phyloP scores from a whole-genome alignment of 805 yeast genomes.

The Lachancea meyersii region DNA sequence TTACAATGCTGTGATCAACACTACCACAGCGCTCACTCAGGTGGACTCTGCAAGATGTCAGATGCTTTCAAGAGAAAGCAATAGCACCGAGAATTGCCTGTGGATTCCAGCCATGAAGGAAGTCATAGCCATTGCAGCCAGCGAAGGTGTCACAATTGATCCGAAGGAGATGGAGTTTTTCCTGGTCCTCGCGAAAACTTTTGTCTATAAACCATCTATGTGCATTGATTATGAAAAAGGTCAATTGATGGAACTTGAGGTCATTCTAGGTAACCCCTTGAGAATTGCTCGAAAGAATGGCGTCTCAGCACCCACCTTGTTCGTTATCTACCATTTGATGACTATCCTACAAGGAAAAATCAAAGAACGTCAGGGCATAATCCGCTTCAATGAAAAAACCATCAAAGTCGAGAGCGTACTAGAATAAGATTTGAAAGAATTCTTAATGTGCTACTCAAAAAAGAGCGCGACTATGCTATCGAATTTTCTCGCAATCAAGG shows the following conservation, averaged over 20 bases:
- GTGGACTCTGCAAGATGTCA: slow-evolving; percentile 50
- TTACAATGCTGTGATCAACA: slow-evolving; percentile 60
- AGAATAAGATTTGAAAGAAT: neutral
- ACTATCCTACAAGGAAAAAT: slow-evolving; percentile 55
- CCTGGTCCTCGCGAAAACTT: slow-evolving; percentile 47
- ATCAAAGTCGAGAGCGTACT: neutral
- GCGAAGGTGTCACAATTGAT: slow-evolving; percentile 52
- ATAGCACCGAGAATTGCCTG: slow-evolving; percentile 28
- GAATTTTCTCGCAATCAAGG: no score
- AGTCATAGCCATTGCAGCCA: slow-evolving; percentile 50
- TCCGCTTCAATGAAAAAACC: slow-evolving; percentile 21
- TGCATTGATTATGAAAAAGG: slow-evolving; percentile 55
- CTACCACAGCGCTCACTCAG: slow-evolving; percentile 51
- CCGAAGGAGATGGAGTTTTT: slow-evolving; percentile 41
- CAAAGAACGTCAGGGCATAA: slow-evolving; percentile 49
- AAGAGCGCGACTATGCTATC: no score
- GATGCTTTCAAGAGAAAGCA: slow-evolving; percentile 36
- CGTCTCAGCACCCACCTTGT: slow-evolving; percentile 53
- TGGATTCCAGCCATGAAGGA: slow-evolving; percentile 59
- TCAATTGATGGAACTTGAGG: slow-evolving; percentile 63
- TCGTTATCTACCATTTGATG: slow-evolving; percentile 51
- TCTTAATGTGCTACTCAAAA: no score
- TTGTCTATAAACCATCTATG: slow-evolving; percentile 62
- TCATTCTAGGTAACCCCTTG: slow-evolving; percentile 62
- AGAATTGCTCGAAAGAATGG: slow-evolving; percentile 40